A percentile compares a stretch with the other conserved stretches of the same genome.
These are phyloP conservation scores for Morella rubra DNA, from an alignment of 306 rosid species.

Conservation along the genomic window DNA sequence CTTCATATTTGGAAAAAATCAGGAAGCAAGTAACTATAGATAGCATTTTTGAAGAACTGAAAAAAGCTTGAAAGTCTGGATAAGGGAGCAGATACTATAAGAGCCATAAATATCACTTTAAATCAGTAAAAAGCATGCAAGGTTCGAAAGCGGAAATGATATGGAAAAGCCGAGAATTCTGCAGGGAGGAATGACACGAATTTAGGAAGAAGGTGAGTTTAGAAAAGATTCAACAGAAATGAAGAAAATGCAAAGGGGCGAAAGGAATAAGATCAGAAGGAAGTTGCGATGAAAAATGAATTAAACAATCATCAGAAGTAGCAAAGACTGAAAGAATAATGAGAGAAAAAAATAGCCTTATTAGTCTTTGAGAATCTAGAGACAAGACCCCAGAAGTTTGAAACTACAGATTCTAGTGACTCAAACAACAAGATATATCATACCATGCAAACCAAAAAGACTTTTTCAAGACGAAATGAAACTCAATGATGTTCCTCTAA, in stretches of 20 bases:
- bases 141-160: neutral
- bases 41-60: neutral
- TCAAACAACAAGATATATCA: neutral
- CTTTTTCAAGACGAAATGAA: neutral
- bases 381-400: neutral
- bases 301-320: too few relatives aligned
- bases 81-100: too few relatives aligned
- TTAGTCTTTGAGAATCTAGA: neutral
- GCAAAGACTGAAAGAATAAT: too few relatives aligned
- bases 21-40: neutral
- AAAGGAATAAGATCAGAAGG: neutral
- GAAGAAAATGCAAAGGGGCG: neutral
- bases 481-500: constrained; percentile 3
- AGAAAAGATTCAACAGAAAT: neutral
- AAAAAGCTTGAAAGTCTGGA: too few relatives aligned
- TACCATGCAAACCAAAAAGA: neutral
- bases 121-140: neutral
- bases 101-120: neutral
- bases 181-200: neutral
- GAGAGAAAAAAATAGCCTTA: neutral
- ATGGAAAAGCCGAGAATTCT: constrained; percentile 7
- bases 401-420: neutral
- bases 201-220: neutral
- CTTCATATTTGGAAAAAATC: neutral
- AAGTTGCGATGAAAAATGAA: neutral